Base-by-base conservation (phyloP, 345 rosid species). In the Brassica rapa region DNA sequence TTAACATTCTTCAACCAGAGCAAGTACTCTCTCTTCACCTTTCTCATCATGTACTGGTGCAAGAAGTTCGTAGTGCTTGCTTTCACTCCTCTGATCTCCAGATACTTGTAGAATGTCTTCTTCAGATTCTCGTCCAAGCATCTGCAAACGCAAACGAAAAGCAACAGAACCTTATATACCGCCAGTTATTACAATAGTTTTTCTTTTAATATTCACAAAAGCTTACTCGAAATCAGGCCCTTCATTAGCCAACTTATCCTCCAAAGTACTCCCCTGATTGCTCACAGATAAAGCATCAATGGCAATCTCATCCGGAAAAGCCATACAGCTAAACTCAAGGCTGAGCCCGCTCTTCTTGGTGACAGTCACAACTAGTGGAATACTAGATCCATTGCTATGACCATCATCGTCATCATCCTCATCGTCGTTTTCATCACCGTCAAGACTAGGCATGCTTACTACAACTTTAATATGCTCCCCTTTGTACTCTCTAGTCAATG, bases 211-310 rank as follows among this genome's bases (percentile, higher is more conserved):
- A 43, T 11, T 23, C 9, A 37, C 32, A 70, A 57, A 56, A 15
- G 76, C 94, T 95, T 89, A 95, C 99, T 83, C 81, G 80, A 90
- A 95, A 79, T 89, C 90, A 71, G 98, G 97, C n/a, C 98, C 98
- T 62, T 86, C 97, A 46, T 89, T 93, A 0, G 85, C 86, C 69
- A 86, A 27, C 21, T 87, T 78, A 23, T 90, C 92, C 63, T 87
- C 96, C 41, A 80, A 25, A 8, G 86, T 53, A 62, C 49, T 39
- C 37, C 85, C 87, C 0, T 87, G 77, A 41, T 82, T 85, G 73
- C 79, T 86, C 30, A 89, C 81, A 0, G 91, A 68, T 81, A 93
- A 72, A 77, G 86, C 80, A 68, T 91, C 96, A 0, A 95, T 89
- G 4, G 81, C 71, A 68, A 95, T 84, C 78, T 86, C 91, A 70